Evolutionary conservation across 2,329 filamentous ascomycete species (phyloP), one percentile per base, ranked within the genome.

Genomic region (Eutypella sp.): DNA sequence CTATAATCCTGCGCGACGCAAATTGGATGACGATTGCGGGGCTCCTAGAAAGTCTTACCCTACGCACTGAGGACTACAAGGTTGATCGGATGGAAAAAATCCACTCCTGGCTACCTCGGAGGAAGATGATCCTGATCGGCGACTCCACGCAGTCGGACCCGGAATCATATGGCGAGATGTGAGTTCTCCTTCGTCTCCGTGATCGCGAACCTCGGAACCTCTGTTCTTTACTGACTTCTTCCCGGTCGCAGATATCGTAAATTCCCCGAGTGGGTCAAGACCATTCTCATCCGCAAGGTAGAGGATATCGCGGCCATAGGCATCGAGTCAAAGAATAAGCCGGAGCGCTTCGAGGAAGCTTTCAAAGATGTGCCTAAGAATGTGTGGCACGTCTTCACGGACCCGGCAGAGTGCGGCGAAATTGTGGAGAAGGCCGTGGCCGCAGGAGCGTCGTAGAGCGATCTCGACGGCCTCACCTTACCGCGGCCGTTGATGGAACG

Each of bases 101-200:
- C 22, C 78, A 89, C 55, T 66, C 68, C 1, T 93, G 87, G 87
- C 74, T 96, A 41, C 92, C 92, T 0, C 76, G 77, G 55, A 76
- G 87, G 49, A 87, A 85, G 57, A 84, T 95, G 68, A 80, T 97
- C 51, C 84, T 84, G 55, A 83, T 97, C 53, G 92, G 92, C 1
- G 92, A 97, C 67, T 92, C 85, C 33, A 96, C 91, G 0, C 92
- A 96, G 67, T 85, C 81, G 22, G 92, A 97, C 57, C 91, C 92
- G 0, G 92, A 97, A 63, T 81, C 88, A 0, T 97, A 96, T 60
- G 91, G 84, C 23, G 84, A 91, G 55, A 82, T 89, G 67, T 90
- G 76, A 65, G 74, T 65, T 23, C 1, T 5, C 6, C n/a, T n/a
- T n/a, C n/a, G n/a, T n/a, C n/a, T n/a, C n/a, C 29, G 6, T 7